These are phyloP conservation scores for Diplodia intermedia DNA, from an alignment of 2,329 filamentous ascomycete genomes.

Conservation along the genomic window DNA sequence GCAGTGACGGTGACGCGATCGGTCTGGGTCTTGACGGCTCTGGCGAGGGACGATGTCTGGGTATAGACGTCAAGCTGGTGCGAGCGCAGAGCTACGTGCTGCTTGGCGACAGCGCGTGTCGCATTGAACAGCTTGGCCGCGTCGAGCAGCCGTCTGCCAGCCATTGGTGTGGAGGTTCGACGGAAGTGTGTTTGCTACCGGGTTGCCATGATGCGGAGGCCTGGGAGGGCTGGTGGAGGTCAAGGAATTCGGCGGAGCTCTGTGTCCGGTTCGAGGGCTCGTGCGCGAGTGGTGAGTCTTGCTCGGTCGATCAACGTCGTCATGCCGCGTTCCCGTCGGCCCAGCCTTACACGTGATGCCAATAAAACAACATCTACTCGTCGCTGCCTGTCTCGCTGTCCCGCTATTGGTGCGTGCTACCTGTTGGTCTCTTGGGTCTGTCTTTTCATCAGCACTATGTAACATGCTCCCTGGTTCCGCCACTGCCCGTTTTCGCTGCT, in stretches of 20 bases:
- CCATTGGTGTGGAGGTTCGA: conserved; percentile 49
- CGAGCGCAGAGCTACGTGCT: conserved; percentile 65
- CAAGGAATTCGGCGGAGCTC: conserved; percentile 8
- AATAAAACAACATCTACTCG: conserved; percentile 26
- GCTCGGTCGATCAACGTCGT: conserved; percentile 30
- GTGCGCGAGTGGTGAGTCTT: conserved; percentile 19
- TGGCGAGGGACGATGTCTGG: conserved; percentile 69
- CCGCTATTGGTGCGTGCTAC: conserved; percentile 10
- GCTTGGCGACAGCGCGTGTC: conserved; percentile 53
- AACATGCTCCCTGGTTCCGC: not conserved
- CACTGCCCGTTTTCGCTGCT: not conserved
- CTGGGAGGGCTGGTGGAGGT: not conserved
- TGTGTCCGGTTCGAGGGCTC: conserved; percentile 14
- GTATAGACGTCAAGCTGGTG: conserved; percentile 69
- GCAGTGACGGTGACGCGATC: conserved; percentile 67
- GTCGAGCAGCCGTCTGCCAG: conserved; percentile 59
- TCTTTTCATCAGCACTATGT: not conserved
- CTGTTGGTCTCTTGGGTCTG: not conserved
- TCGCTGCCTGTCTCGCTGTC: not conserved
- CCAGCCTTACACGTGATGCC: conserved; percentile 30
- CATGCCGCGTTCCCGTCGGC: conserved; percentile 21
- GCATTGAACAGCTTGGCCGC: conserved; percentile 59
- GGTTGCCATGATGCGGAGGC: conserved; percentile 24
- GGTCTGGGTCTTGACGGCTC: conserved; percentile 66
- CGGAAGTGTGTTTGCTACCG: conserved; percentile 35